Conservation (phyloP, 2,329 filamentous ascomycete genomes). For the Exophiala mesophila region DNA sequence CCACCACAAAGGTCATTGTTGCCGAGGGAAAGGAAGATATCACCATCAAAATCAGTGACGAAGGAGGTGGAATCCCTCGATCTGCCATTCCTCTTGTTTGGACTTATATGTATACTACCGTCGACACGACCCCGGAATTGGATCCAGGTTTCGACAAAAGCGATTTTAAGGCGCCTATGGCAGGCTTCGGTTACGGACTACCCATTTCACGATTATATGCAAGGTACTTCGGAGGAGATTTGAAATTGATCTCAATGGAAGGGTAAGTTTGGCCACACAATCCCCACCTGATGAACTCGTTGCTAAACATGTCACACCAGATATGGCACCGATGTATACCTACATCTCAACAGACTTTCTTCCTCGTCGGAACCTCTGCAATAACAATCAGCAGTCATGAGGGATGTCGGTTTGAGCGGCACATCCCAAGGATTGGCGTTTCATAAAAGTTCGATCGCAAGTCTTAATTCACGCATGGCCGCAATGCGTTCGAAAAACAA, state of each 20-base stretch:
- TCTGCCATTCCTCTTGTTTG: constrained; percentile 95
- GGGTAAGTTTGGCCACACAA: constrained; percentile 57
- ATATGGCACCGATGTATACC: constrained; percentile 97
- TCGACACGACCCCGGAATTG: constrained; percentile 88
- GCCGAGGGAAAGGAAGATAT: constrained; percentile 98
- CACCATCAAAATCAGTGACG: constrained; percentile 96
- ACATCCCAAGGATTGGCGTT: constrained; percentile 53
- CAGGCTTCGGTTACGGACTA: constrained; percentile 94
- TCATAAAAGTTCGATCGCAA: constrained; percentile 5
- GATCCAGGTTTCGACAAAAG: constrained; percentile 98
- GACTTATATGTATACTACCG: constrained; percentile 99
- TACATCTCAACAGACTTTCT: constrained; percentile 91
- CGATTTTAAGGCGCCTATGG: constrained; percentile 99
- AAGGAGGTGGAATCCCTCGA: constrained; percentile 90
- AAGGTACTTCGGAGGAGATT: constrained; percentile 91
- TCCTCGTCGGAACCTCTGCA: constrained; percentile 94
- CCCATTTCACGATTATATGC: constrained; percentile 93
- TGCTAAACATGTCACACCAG: constrained; percentile 48
- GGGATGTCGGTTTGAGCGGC: constrained; percentile 11
- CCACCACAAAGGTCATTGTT: constrained; percentile 94
- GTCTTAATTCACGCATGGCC: constrained; percentile 32
- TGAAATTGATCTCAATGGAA: constrained; percentile 99
- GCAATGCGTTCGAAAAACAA: constrained; percentile 66
- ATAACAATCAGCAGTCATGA: constrained; percentile 78
- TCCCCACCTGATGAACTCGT: constrained; percentile 22